Evolutionary conservation across 2,329 filamentous ascomycete genomes (phyloP), one percentile per base, ranked within the genome.

Genomic region (Diaporthe sp.): DNA sequence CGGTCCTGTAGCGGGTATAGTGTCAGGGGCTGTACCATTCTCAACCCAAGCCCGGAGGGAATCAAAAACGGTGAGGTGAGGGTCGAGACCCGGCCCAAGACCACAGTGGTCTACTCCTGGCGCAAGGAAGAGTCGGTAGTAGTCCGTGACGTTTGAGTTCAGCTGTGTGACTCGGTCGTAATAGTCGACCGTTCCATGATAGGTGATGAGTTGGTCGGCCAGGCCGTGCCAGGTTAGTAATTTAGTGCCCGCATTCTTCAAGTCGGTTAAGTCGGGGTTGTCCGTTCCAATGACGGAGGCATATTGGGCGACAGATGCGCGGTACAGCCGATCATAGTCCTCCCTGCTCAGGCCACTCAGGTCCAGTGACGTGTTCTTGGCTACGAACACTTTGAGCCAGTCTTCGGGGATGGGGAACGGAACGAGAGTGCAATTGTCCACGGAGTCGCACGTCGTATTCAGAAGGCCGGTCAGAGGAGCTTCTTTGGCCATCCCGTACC

Each of bases 91-190:
- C 75, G 50, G 79, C 81, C n/a, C 83, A 80, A 9, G 81, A 81
- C 74, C 81, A 73, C 89, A 91, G 77, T 90, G 88, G 4, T 79
- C 81, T 81, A 89, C 85, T 1, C 88, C 88, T 0, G 87, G 87
- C 4, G 89, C 83, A 5, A 82, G 79, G 78, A 89, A 90, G 77
- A 88, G 82, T 1, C 83, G 79, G 80, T 88, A 91, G 78, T 88
- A 88, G 15, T 87, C 85, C 1, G 84, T 85, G 47, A 85, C 84
- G 39, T 76, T 68, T 32, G 75, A 78, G 83, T 88, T 86, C 0
- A 82, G 84, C 4, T 79, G 74, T 10, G 76, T 70, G 0, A 82
- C 82, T n/a, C 78, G 78, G 37, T 82, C 69, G 68, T 81, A 83
- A 76, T 83, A 86, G 37, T 80, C 73, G 9, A 79, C 73, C 3